A percentile compares a stretch with the other conserved stretches of the same genome.
Evolutionary conservation across 1,284 basidiomycete genomes (phyloP).

Genomic region (Rhizopogon parksii): DNA sequence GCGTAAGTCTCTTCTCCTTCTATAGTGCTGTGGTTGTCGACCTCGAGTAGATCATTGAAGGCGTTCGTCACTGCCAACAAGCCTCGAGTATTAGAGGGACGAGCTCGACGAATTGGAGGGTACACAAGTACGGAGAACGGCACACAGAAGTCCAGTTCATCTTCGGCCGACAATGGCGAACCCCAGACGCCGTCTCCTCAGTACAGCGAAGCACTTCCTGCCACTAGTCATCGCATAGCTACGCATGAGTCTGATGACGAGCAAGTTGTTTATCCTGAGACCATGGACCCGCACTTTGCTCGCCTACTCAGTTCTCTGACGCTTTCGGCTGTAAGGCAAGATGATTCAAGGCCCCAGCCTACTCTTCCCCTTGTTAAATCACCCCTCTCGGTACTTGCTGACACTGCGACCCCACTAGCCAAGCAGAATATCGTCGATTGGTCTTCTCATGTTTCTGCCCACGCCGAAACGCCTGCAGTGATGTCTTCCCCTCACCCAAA

Average conservation of each 20-base stretch:
- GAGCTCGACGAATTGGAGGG: conserved; percentile 26
- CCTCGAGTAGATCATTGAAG: conserved; percentile 49
- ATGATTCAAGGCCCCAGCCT: conserved; percentile 8
- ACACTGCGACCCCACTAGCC: conserved; percentile 8
- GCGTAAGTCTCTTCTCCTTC: conserved; percentile 44
- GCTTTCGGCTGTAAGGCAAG: conserved; percentile 44
- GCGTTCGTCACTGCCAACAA: conserved; percentile 53
- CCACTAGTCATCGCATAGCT: conserved; percentile 13
- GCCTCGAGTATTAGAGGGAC: conserved; percentile 32
- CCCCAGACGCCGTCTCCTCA: conserved; percentile 59
- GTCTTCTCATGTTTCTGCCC: conserved; percentile 28
- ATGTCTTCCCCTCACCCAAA: conserved; percentile 9
- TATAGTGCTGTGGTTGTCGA: conserved; percentile 11
- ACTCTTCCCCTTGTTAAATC: neutral
- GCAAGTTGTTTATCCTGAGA: conserved; percentile 18
- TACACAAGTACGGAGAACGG: conserved; percentile 20
- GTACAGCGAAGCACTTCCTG: conserved; percentile 35
- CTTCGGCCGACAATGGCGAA: conserved; percentile 53
- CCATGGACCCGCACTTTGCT: conserved; percentile 64
- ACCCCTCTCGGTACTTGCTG: conserved; percentile 1
- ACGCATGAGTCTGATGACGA: conserved; percentile 22
- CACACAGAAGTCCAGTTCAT: conserved; percentile 58
- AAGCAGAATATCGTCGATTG: conserved; percentile 21
- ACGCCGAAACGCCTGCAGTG: conserved; percentile 8
- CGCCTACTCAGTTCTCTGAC: conserved; percentile 57